Conservation (phyloP, 768 basidiomycete species). For the Mycena vulgaris region DNA sequence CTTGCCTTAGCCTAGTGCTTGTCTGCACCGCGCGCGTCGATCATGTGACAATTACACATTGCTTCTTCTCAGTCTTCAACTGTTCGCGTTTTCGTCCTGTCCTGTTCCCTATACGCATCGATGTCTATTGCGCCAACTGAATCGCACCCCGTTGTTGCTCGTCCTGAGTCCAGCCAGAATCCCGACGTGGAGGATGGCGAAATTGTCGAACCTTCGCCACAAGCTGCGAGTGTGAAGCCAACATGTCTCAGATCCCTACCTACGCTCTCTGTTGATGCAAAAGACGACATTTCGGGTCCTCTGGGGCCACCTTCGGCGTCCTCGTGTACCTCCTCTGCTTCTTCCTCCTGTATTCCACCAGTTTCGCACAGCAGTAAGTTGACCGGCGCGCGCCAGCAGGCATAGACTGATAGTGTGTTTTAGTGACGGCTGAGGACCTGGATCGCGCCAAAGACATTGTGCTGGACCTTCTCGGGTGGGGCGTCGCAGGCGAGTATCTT, state of each 20-base stretch:
- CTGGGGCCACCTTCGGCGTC: no score
- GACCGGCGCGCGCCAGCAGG: background rate
- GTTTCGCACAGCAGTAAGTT: background rate
- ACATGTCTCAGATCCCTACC: background rate
- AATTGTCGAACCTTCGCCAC: background rate
- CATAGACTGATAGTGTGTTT: background rate
- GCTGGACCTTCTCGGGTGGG: slow-evolving; percentile 72
- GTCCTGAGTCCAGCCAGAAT: background rate
- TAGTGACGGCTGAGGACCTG: slow-evolving; percentile 61
- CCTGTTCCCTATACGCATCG: background rate
- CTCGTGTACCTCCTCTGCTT: background rate
- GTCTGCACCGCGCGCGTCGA: no score
- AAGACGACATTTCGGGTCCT: background rate
- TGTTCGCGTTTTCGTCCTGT: background rate
- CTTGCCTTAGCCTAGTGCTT: no score
- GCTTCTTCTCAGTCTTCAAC: background rate
- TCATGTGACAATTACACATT: background rate
- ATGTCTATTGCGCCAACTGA: background rate
- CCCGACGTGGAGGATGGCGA: background rate
- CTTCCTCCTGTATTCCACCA: background rate
- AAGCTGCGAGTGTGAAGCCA: background rate
- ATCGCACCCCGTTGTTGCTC: background rate
- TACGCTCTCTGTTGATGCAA: background rate
- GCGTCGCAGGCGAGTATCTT: slow-evolving; percentile 65
- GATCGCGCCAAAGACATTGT: slow-evolving; percentile 62